A percentile compares a stretch with the other conserved stretches of the same genome.
Evolutionary conservation across 2,329 filamentous ascomycete genomes (phyloP).

Genomic region (Stemphylium vesicarium): DNA sequence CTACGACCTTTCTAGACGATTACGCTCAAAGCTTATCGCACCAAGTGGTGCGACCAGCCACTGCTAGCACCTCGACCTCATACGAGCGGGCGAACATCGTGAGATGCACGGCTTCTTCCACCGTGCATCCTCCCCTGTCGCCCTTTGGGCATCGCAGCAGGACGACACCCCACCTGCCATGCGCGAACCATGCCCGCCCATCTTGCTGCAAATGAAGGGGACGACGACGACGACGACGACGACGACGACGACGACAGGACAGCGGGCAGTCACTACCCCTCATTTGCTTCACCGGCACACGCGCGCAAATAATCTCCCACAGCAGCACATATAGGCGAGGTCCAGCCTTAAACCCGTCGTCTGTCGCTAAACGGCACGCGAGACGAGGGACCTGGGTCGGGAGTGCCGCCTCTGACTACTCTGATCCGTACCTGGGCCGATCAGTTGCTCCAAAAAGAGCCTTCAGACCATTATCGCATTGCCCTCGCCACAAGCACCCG

Average conservation of each 20-base stretch:
- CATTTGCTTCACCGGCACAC: neutral
- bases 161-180: neutral
- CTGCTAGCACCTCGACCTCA: neutral
- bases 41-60: constrained; percentile 4
- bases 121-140: neutral
- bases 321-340: constrained; percentile 21
- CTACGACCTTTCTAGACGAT: constrained; percentile 20
- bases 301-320: neutral
- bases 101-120: constrained; percentile 1
- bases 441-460: neutral
- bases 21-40: constrained; percentile 13
- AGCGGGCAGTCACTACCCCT: no score
- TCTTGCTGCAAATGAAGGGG: neutral
- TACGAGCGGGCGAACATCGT: constrained; percentile 4
- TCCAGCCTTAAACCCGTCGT: constrained; percentile 9
- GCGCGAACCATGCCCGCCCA: neutral
- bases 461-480: neutral
- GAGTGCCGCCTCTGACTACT: neutral
- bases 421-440: neutral
- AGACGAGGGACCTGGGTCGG: neutral
- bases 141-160: neutral
- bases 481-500: neutral
- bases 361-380: constrained; percentile 11
- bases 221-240: no score
- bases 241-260: no score